Evolutionary conservation across 305 asterid species (phyloP).

Genomic region (Lippia alba): DNA sequence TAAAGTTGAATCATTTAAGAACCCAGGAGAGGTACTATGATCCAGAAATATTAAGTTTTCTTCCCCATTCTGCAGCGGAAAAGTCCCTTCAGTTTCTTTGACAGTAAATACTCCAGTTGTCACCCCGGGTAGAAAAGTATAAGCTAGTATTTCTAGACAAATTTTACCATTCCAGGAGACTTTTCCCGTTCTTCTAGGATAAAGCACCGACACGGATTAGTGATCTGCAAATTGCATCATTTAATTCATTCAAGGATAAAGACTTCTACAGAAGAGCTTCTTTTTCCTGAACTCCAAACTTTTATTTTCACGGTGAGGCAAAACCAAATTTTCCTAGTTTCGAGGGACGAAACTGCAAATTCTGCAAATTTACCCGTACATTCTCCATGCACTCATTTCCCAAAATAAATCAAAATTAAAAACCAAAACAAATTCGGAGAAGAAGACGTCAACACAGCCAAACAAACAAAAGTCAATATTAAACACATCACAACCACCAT

Average conservation of each 20-base stretch:
- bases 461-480: neutral
- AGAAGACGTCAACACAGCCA: neutral
- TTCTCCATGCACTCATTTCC: neutral
- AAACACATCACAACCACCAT: neutral
- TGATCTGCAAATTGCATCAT: neutral
- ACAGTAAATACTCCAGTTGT: too few relatives aligned
- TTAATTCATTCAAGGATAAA: neutral
- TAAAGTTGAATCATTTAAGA: neutral
- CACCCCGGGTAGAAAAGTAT: too few relatives aligned
- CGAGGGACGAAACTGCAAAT: neutral
- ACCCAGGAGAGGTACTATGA: too few relatives aligned
- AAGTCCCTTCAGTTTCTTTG: too few relatives aligned
- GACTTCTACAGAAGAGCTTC: neutral
- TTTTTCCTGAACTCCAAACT: neutral
- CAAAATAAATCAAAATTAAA: neutral
- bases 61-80: too few relatives aligned
- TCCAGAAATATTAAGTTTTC: too few relatives aligned
- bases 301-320: neutral
- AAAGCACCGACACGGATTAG: too few relatives aligned
- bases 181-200: too few relatives aligned
- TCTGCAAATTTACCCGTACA: neutral
- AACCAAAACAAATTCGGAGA: neutral
- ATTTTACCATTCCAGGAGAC: too few relatives aligned
- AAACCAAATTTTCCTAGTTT: neutral
- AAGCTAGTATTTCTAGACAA: too few relatives aligned